These are phyloP conservation scores for Rubia tinctorum DNA, from an alignment of 305 asterid species.

Conservation along the genomic window DNA sequence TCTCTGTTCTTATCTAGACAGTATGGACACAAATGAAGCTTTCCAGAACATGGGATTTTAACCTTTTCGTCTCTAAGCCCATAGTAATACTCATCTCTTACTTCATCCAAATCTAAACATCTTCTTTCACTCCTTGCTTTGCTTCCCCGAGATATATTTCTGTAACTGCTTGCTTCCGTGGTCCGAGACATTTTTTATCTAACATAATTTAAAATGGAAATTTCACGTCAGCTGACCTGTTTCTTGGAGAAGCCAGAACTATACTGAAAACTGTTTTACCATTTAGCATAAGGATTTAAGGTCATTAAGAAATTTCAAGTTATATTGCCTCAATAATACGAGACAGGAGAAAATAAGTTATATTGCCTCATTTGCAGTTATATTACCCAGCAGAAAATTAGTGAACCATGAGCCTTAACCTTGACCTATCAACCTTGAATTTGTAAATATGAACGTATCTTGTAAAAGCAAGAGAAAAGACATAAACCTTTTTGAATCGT, in stretches of 20 bases:
- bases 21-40: slow-evolving; percentile 52
- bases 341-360: no score
- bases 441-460: neutral
- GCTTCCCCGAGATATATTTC: neutral
- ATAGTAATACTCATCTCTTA: slow-evolving; percentile 40
- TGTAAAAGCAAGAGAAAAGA: neutral
- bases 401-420: no score
- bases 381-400: neutral
- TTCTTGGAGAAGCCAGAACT: neutral
- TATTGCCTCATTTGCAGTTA: no score
- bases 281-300: no score
- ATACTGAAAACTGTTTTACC: neutral
- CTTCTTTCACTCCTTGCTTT: no score
- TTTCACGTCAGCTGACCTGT: neutral
- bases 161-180: neutral
- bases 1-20: slow-evolving; percentile 46
- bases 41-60: slow-evolving; percentile 44
- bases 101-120: slow-evolving; percentile 31
- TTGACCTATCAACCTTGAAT: neutral
- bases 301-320: no score
- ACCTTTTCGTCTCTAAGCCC: slow-evolving; percentile 52
- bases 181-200: neutral
- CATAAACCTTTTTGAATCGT: slow-evolving; percentile 72
- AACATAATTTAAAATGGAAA: no score
- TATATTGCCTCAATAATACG: no score